Evolutionary conservation across 805 yeast genomes (phyloP), one percentile per base, ranked within the genome.

Genomic region (Candida glaebosa): DNA sequence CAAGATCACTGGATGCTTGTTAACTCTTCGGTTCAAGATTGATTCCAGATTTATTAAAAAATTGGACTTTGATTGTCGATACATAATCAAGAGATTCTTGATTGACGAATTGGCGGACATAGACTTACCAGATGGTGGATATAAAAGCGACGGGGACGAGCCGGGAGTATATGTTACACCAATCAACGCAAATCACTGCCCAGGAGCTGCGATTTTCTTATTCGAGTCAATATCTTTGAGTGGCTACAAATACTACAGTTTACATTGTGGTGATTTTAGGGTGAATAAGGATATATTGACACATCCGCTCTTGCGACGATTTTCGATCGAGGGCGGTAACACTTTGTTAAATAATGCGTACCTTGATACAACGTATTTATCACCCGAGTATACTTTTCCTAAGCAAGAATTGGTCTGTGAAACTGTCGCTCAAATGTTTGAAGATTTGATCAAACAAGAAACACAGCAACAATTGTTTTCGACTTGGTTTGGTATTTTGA

Each of bases 201-300:
- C 99, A 1, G 99, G 99, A 2, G 87, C 97, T 2, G 87, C 79
- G 0, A 76, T 93, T 0, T 85, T 90, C 45, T 61, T 89, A 9
- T 84, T 87, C 52, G 83, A 82, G 51, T 61, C 73, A 3, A 58
- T 57, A 15, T 49, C 65, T 0, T 35, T 41, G n/a, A 49, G 46
- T 3, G 58, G 60, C 0, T 40, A 47, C 1, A 42, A 44, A 2
- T 56, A 60, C 14, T 62, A 61, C 32, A 69, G 73, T 3, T 62
- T 93, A 24, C 99, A 93, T 59, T 89, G 97, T 39, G 99, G 99
- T 2, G 99, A 93, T 63, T 93, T 91, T 54, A 67, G 99, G 43
- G 88, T 89, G 8, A 75, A 76, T 47, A 61, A 63, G 26, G 51
- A 54, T 3, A 81, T 86, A 61, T 59, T 84, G 12, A 46, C 52